Base-by-base conservation (phyloP, 495 filamentous ascomycete genomes). In the Filosporella fistucella region DNA sequence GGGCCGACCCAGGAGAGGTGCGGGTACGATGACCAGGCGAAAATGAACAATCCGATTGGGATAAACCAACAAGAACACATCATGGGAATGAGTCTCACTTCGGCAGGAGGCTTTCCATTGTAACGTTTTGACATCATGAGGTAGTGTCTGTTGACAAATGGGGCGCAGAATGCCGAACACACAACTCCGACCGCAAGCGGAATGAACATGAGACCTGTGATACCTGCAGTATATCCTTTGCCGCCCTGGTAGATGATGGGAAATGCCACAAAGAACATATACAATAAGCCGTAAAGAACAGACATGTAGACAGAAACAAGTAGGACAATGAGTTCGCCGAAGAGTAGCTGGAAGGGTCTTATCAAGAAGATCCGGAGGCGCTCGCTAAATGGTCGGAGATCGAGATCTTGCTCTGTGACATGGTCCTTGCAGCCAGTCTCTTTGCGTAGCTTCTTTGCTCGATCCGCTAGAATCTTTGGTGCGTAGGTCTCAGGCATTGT, bases 401-500 rank as follows among this genome's bases (percentile, higher is more conserved):
- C 85, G 35, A 90, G 75, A 33, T 91, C 87, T 33, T 78, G 71
- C 57, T 87, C 84, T 25, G 86, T 88, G 22, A 88, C 84, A 60
- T 82, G 79, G 42, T 68, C 70, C 4, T 57, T 32, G 47, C 86
- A 73, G 21, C 83, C 80, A n/a, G 86, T 82, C 12, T 71, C 40
- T 56, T 81, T 74, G n/a, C 86, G 70, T 17, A 90, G 66, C 58
- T 85, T 86, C 54, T 70, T 67, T 3, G 86, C 87, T 11, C 86
- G 69, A 21, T 63, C 60, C 17, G 76, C 74, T 17, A 91, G 74
- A 40, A 91, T 72, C 0, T 77, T 82, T 0, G 87, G 86, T 0
- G 85, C 79, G 55, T 88, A 90, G 0, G 87, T 91, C 61, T 90
- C 87, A 13, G 85, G 84, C 3, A 90, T 83, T 23, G 85, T 89